Conservation (phyloP, 1,284 basidiomycete species). For the Erythrobasidium hasegawianum region DNA sequence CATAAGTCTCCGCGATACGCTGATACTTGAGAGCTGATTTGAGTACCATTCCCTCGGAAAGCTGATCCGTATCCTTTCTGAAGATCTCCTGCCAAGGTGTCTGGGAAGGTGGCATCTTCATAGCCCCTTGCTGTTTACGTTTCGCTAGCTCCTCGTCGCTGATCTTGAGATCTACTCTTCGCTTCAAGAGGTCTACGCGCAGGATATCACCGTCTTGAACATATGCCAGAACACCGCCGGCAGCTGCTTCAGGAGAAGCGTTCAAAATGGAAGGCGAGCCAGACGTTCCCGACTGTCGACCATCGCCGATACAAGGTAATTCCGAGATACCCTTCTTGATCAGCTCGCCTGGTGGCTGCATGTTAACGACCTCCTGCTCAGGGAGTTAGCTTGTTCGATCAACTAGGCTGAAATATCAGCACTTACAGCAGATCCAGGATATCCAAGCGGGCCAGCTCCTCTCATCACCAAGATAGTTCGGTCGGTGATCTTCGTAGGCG, state of each 20-base stretch:
- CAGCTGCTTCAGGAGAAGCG: slow-evolving; percentile 50
- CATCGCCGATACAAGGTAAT: slow-evolving; percentile 50
- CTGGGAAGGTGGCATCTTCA: slow-evolving; percentile 45
- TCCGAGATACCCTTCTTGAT: slow-evolving; percentile 50
- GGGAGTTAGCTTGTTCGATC: too few species aligned
- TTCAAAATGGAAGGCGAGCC: slow-evolving; percentile 51
- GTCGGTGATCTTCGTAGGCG: slow-evolving; percentile 41
- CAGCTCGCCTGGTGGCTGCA: slow-evolving; percentile 50
- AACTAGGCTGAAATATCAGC: too few species aligned
- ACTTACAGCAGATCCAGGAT: slow-evolving; percentile 49
- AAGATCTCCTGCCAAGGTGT: slow-evolving; percentile 52
- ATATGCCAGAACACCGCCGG: slow-evolving; percentile 49
- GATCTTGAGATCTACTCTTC: slow-evolving; percentile 47
- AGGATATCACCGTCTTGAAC: slow-evolving; percentile 50
- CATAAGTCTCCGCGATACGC: slow-evolving; percentile 48
- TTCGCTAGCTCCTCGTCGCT: slow-evolving; percentile 45
- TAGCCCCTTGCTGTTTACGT: slow-evolving; percentile 41
- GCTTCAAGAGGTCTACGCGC: slow-evolving; percentile 48
- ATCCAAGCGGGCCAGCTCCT: slow-evolving; percentile 49
- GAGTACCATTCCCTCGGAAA: slow-evolving; percentile 50
- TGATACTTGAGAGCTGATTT: slow-evolving; percentile 49
- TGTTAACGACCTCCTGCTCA: slow-evolving; percentile 48
- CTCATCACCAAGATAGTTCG: slow-evolving; percentile 50
- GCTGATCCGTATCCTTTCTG: slow-evolving; percentile 47
- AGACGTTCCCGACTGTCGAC: slow-evolving; percentile 49